Percentiles rank a stretch among this genome's conserved stretches.
These are phyloP conservation scores for Micromonas commoda DNA, from an alignment of 139 green algal species.

Conservation along the genomic window DNA sequence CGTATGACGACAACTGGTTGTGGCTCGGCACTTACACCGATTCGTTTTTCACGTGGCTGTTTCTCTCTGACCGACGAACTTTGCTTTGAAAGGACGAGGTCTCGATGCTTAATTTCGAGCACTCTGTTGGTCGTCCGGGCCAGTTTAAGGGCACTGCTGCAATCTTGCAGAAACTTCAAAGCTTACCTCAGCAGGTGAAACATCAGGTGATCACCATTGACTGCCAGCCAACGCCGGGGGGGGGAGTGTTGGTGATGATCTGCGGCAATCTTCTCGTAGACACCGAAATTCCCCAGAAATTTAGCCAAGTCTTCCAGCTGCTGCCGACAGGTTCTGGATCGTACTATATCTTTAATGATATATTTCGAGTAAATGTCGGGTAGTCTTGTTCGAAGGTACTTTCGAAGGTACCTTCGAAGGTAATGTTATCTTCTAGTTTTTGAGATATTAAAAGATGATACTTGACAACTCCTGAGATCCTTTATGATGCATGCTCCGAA, in stretches of 20 bases:
- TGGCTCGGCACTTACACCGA: not conserved
- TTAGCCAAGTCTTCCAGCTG: constrained; percentile 7
- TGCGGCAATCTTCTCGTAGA: constrained; percentile 20
- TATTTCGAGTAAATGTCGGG: constrained; percentile 14
- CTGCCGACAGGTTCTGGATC: constrained; percentile 11
- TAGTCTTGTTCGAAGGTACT: not conserved
- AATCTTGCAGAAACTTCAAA: constrained; percentile 1
- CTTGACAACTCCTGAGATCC: not conserved
- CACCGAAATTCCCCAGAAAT: constrained; percentile 9
- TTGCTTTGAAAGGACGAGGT: constrained; percentile 1
- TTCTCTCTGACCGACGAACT: not conserved
- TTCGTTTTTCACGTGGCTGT: not conserved
- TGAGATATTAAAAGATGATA: not conserved
- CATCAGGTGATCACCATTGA: constrained; percentile 22
- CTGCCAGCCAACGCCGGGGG: constrained; percentile 10
- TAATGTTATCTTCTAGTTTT: not conserved
- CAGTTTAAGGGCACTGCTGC: constrained; percentile 3
- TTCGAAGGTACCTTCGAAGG: not conserved
- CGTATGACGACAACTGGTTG: not conserved
- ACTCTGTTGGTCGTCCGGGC: not conserved
- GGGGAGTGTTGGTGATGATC: constrained; percentile 16
- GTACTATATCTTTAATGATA: constrained; percentile 23
- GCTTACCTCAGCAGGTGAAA: constrained; percentile 14
- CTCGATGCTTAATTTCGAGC: constrained; percentile 24
- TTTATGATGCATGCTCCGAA: not conserved